These are phyloP conservation scores for Aspergillus ellipticus DNA, from an alignment of 495 filamentous ascomycete species.

Conservation along the genomic window DNA sequence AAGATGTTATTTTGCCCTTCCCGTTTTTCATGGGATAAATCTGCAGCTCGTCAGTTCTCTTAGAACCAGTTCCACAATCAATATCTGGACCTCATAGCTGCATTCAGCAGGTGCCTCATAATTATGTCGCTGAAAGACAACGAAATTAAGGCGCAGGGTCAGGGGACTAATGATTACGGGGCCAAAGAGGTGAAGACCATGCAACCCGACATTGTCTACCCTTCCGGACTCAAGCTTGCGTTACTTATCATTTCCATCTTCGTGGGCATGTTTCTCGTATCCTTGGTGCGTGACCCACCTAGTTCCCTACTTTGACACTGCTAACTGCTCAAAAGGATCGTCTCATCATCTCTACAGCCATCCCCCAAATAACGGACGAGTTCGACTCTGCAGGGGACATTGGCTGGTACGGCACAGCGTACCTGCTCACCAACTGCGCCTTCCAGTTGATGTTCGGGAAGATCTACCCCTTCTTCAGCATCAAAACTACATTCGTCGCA, in stretches of 20 bases:
- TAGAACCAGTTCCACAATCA: too few species aligned
- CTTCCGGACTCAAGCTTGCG: not conserved
- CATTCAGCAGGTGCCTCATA: too few species aligned
- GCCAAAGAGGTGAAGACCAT: not conserved
- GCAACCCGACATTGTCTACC: not conserved
- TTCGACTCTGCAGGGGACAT: not conserved
- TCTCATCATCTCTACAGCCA: not conserved
- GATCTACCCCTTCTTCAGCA: slow-evolving; percentile 60
- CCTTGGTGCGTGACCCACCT: not conserved
- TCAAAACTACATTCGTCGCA: slow-evolving; percentile 55
- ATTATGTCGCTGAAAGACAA: not conserved
- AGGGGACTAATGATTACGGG: not conserved
- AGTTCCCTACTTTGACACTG: not conserved
- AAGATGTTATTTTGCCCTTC: too few species aligned
- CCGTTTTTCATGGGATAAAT: too few species aligned
- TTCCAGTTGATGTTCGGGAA: slow-evolving; percentile 49
- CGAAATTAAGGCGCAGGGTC: not conserved
- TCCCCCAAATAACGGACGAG: not conserved
- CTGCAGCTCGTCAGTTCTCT: too few species aligned
- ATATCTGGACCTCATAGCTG: too few species aligned
- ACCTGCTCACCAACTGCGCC: not conserved
- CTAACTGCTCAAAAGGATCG: not conserved
- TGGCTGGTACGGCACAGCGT: slow-evolving; percentile 8
- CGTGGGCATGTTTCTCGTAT: slow-evolving; percentile 5
- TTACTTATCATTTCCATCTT: not conserved